phyloP scores from a whole-genome alignment of 495 filamentous ascomycete species.

The Talaromyces ruber region DNA sequence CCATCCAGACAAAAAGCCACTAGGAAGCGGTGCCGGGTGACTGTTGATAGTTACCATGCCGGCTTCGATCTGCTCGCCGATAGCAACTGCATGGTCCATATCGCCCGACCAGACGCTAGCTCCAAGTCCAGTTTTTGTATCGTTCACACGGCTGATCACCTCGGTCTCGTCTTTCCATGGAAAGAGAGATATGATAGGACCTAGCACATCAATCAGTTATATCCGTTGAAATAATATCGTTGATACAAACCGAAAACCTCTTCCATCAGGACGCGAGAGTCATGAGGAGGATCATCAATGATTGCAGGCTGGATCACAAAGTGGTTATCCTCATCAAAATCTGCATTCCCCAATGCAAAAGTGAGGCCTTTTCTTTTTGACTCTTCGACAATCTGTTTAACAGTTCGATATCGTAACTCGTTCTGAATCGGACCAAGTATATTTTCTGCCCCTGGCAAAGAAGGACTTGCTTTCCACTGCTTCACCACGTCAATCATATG shows the following conservation, averaged over 20 bases:
- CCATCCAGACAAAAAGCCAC: constrained; percentile 48
- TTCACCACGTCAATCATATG: constrained; percentile 42
- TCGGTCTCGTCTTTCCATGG: constrained; percentile 42
- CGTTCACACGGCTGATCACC: constrained; percentile 41
- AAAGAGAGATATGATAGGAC: constrained; percentile 40
- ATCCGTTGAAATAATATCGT: neutral
- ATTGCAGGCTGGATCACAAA: constrained; percentile 42
- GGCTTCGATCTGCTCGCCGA: constrained; percentile 33
- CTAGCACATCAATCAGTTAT: constrained; percentile 5
- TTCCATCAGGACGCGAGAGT: constrained; percentile 30
- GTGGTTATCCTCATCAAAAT: constrained; percentile 20
- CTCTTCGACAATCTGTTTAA: constrained; percentile 37
- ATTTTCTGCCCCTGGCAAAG: constrained; percentile 7
- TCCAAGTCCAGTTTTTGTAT: constrained; percentile 36
- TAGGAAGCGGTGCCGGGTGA: constrained; percentile 16
- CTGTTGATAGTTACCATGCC: constrained; percentile 30
- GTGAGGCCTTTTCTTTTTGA: constrained; percentile 33
- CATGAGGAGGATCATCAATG: constrained; percentile 42
- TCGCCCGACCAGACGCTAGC: constrained; percentile 43
- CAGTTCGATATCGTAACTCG: constrained; percentile 37
- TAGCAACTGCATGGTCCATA: constrained; percentile 27
- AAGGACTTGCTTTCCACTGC: constrained; percentile 33
- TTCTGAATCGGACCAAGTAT: constrained; percentile 38
- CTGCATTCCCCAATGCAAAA: constrained; percentile 30
- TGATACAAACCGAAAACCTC: constrained; percentile 25